Percentiles rank a stretch among this genome's conserved stretches.
Evolutionary conservation across 1,284 basidiomycete genomes (phyloP).

Genomic region (Vanrija sp.): DNA sequence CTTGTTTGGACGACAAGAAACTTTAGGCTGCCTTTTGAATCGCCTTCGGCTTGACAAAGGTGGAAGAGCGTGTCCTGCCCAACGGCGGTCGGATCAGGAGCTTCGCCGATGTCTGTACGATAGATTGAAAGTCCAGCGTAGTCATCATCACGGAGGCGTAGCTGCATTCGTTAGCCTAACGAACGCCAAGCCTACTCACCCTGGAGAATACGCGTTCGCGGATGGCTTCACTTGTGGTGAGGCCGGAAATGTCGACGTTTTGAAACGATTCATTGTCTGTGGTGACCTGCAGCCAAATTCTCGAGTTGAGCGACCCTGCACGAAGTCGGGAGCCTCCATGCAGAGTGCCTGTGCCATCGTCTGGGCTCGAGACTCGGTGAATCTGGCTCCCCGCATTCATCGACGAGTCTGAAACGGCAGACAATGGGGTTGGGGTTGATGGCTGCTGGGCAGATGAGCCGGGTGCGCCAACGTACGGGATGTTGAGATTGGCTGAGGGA

Average conservation of each 20-base stretch:
- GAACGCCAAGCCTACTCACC: constrained; percentile 51
- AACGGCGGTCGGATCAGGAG: constrained; percentile 66
- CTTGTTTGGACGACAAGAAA: constrained; percentile 59
- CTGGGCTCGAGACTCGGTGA: constrained; percentile 33
- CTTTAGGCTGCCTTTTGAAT: constrained; percentile 71
- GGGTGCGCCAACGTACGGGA: not conserved
- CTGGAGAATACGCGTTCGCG: constrained; percentile 80
- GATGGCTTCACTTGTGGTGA: constrained; percentile 66
- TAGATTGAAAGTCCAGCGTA: constrained; percentile 72
- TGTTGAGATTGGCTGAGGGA: not conserved
- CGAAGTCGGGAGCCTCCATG: not conserved
- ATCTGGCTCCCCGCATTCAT: not conserved
- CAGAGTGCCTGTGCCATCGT: constrained; percentile 26
- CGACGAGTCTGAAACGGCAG: not conserved
- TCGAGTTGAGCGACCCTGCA: not conserved
- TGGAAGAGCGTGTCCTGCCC: constrained; percentile 64
- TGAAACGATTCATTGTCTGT: constrained; percentile 74
- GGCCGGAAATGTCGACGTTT: constrained; percentile 70
- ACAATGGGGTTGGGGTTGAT: not conserved
- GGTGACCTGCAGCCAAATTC: constrained; percentile 57
- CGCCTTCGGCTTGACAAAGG: constrained; percentile 68
- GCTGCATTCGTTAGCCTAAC: constrained; percentile 49
- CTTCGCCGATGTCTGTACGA: constrained; percentile 74
- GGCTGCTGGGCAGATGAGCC: not conserved
- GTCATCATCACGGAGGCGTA: constrained; percentile 79